Evolutionary conservation across 2,329 filamentous ascomycete genomes (phyloP).

Genomic region (Diaporthe amygdali): DNA sequence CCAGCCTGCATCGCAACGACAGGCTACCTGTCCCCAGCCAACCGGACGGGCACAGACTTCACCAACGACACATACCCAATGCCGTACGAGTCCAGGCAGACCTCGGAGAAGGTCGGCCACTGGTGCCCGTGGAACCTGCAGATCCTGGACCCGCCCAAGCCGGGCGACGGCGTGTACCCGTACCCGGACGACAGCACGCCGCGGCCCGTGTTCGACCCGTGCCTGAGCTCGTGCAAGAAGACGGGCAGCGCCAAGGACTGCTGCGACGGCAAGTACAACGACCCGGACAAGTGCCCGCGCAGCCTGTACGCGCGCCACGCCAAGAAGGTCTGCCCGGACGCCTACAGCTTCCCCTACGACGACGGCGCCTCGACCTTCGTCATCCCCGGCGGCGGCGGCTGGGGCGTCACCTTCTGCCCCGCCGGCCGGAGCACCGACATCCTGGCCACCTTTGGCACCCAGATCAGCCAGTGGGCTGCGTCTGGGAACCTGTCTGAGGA

Average conservation of each 20-base stretch:
- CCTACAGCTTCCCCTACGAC: constrained; percentile 78
- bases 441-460: constrained; percentile 53
- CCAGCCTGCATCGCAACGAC: constrained; percentile 76
- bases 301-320: constrained; percentile 72
- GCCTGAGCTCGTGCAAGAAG: constrained; percentile 77
- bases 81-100: constrained; percentile 67
- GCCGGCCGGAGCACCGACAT: constrained; percentile 64
- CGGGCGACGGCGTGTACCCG: constrained; percentile 77
- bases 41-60: constrained; percentile 58
- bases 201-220: constrained; percentile 77
- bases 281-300: constrained; percentile 67
- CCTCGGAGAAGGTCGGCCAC: constrained; percentile 58
- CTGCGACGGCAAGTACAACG: constrained; percentile 73
- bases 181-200: constrained; percentile 79
- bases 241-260: constrained; percentile 72
- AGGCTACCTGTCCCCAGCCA: constrained; percentile 62
- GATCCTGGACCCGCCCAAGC: constrained; percentile 68
- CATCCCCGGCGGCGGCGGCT: constrained; percentile 72
- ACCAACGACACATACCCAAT: constrained; percentile 71
- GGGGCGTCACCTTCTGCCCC: constrained; percentile 81
- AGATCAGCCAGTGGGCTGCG: constrained; percentile 53
- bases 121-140: constrained; percentile 88
- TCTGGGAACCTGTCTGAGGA: constrained; percentile 44
- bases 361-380: constrained; percentile 66
- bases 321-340: constrained; percentile 81